phyloP scores from a whole-genome alignment of 2,329 filamentous ascomycete genomes.

The Clonostachys byssicola region DNA sequence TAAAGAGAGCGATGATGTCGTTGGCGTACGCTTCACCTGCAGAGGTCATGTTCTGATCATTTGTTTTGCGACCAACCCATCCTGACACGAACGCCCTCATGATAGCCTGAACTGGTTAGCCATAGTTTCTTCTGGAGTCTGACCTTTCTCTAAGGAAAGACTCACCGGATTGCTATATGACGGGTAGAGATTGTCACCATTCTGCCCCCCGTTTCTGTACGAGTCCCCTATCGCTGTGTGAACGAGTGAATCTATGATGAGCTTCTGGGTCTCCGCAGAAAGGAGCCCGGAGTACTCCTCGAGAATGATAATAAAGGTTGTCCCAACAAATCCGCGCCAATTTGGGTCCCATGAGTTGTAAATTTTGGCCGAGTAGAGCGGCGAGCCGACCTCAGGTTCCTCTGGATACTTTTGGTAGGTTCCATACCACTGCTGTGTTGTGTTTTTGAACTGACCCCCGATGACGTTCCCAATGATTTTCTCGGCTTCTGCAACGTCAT shows the following conservation, averaged over 20 bases:
- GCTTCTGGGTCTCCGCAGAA: slow-evolving; percentile 21
- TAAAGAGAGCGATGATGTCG: slow-evolving; percentile 53
- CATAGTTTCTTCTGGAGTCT: too few species aligned
- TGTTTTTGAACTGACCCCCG: slow-evolving; percentile 45
- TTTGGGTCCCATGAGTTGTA: slow-evolving; percentile 61
- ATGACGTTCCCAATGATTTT: slow-evolving; percentile 52
- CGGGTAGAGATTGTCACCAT: slow-evolving; percentile 58
- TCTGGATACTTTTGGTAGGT: slow-evolving; percentile 51
- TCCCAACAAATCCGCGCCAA: slow-evolving; percentile 60
- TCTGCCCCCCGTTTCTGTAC: slow-evolving; percentile 56
- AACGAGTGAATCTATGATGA: slow-evolving; percentile 49
- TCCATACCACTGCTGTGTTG: slow-evolving; percentile 50
- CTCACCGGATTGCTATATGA: slow-evolving; percentile 52
- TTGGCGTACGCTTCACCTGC: slow-evolving; percentile 52
- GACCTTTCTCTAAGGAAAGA: slow-evolving; percentile 11
- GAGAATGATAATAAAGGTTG: slow-evolving; percentile 51
- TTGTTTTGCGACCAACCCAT: slow-evolving; percentile 50
- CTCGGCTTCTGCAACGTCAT: slow-evolving; percentile 44
- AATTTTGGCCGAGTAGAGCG: slow-evolving; percentile 42
- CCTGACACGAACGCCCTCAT: slow-evolving; percentile 60
- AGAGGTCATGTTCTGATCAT: slow-evolving; percentile 53
- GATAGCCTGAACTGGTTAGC: slow-evolving; percentile 22
- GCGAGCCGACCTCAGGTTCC: slow-evolving; percentile 52
- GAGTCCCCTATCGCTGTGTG: slow-evolving; percentile 54
- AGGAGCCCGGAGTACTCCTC: slow-evolving; percentile 52